A percentile compares a stretch with the other conserved stretches of the same genome.
phyloP scores from a whole-genome alignment of 768 basidiomycete genomes.

The Hemileccinum impolitum region DNA sequence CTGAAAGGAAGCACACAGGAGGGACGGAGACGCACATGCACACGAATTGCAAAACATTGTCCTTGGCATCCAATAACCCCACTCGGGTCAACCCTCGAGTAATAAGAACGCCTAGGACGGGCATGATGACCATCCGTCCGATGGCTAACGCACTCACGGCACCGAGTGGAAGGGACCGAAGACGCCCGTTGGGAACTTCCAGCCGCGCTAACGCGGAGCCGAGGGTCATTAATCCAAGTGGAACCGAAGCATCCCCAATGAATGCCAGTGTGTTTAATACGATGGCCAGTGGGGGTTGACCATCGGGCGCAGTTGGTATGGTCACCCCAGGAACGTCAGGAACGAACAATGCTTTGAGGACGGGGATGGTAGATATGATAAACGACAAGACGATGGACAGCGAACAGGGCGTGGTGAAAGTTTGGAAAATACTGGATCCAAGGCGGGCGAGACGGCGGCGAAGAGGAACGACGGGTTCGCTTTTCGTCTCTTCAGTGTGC shows the following conservation, averaged over 20 bases:
- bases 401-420: constrained; percentile 46
- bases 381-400: constrained; percentile 53
- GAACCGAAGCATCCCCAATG: constrained; percentile 61
- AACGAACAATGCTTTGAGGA: constrained; percentile 61
- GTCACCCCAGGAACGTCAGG: constrained; percentile 37
- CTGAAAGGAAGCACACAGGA: not conserved
- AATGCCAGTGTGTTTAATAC: constrained; percentile 55
- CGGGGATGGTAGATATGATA: constrained; percentile 51
- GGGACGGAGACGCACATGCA: constrained; percentile 52
- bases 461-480: not conserved
- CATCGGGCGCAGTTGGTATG: constrained; percentile 58
- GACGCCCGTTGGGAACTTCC: constrained; percentile 45
- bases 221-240: constrained; percentile 57
- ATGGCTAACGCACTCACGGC: constrained; percentile 53
- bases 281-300: constrained; percentile 62
- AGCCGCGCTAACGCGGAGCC: constrained; percentile 63
- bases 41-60: constrained; percentile 62
- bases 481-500: not conserved
- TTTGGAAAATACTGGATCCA: constrained; percentile 28
- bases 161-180: constrained; percentile 45
- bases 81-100: constrained; percentile 45
- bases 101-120: constrained; percentile 59
- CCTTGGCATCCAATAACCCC: constrained; percentile 46
- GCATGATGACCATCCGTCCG: constrained; percentile 53
- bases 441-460: constrained; percentile 9